phyloP scores from a whole-genome alignment of 257 asterid genomes.

The Osmanthus fragrans region DNA sequence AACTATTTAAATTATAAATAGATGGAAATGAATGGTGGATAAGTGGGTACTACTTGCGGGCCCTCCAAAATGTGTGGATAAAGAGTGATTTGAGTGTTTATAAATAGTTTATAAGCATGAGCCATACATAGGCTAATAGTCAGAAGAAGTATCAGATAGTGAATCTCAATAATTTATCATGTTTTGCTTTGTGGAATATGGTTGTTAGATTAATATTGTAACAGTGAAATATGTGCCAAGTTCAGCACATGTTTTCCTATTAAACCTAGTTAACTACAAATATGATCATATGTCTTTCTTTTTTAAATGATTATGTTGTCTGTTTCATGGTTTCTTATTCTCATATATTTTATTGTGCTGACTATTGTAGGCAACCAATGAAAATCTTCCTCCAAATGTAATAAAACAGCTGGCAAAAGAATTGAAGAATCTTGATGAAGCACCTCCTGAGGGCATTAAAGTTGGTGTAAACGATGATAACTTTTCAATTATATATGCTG shows the following conservation, averaged over 20 bases:
- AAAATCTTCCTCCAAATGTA: constrained; percentile 94
- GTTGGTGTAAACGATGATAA: constrained; percentile 90
- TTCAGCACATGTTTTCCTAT: not conserved
- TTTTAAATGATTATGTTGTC: not conserved
- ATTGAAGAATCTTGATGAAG: constrained; percentile 89
- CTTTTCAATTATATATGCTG: constrained; percentile 85
- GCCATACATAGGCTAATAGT: not conserved
- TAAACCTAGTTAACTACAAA: not conserved
- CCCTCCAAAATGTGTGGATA: no score
- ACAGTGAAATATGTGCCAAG: not conserved
- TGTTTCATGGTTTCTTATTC: not conserved
- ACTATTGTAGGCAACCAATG: constrained; percentile 71
- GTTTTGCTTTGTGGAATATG: not conserved
- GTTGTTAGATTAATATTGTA: not conserved
- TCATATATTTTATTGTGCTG: constrained; percentile 11
- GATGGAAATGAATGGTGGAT: no score
- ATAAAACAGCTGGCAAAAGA: constrained; percentile 89
- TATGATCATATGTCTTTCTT: not conserved
- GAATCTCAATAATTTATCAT: not conserved
- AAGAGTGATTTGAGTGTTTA: no score
- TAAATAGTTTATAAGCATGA: no score
- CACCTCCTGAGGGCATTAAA: constrained; percentile 98
- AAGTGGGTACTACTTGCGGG: no score
- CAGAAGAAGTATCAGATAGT: not conserved
- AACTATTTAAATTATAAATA: no score